A percentile compares a stretch with the other conserved stretches of the same genome.
Conservation (phyloP, 257 asterid species). For the Penstemon davidsonii region DNA sequence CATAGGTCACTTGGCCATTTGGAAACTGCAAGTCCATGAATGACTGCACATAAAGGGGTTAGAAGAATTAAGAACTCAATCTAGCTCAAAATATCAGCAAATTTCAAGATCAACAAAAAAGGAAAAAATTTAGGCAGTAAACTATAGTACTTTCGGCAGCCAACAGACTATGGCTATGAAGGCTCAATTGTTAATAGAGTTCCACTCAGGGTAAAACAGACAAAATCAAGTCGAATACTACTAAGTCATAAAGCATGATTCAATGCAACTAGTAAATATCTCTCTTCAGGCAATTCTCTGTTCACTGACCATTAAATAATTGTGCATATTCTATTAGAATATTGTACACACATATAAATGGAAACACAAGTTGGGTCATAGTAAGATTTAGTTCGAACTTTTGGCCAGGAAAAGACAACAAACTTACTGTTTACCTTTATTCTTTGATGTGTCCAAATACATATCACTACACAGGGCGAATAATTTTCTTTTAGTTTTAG, state of each 20-base stretch:
- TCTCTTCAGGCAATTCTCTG: neutral
- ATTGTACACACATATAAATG: neutral
- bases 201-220: neutral
- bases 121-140: neutral
- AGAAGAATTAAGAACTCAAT: slow-evolving; percentile 4
- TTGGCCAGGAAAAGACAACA: neutral
- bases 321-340: neutral
- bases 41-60: slow-evolving; percentile 53
- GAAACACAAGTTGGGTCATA: neutral
- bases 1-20: slow-evolving; percentile 88
- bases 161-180: neutral
- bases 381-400: neutral
- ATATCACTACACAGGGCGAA: neutral
- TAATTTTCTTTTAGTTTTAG: neutral
- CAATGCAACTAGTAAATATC: neutral
- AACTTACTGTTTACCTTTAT: neutral
- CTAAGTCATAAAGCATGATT: neutral
- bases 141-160: slow-evolving; percentile 2
- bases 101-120: neutral
- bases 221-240: neutral
- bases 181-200: neutral
- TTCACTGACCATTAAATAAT: neutral
- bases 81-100: neutral
- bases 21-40: slow-evolving; percentile 99
- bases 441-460: neutral